Evolutionary conservation across 805 yeast species (phyloP), one percentile per base, ranked within the genome.

Genomic region (Starmerella lactis-condensi): DNA sequence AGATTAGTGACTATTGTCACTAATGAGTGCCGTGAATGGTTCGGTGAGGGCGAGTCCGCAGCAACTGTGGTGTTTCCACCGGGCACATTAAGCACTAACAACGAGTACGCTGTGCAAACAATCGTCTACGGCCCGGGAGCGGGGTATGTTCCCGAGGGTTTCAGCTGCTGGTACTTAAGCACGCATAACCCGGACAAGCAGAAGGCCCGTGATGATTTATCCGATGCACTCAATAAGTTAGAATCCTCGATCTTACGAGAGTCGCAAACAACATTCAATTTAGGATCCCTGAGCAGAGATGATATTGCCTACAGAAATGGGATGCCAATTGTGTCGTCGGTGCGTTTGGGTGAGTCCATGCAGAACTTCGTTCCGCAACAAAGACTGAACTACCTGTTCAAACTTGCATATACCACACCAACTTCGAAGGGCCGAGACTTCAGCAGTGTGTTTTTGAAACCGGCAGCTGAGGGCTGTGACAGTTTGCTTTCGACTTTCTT

Each of bases 11-110:
- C 85, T 8, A 68, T 81, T 26, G 95, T 83, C 15, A 73, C 75
- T 41, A 77, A 77, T 47, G 75, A 75, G 40, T 85, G 96, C 58
- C 66, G 64, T 31, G 92, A 82, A 57, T 85, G 96, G 96, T 76
- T 83, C 58, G 65, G 71, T 10, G 82, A 76, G 29, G 72, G 70
- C 30, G 96, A 85, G 57, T 64, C 71, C 27, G 74, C 85, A 1
- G 77, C 94, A 1, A 63, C 83, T 21, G 92, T 85, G 19, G 92
- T 82, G 1, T 85, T 89, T 62, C 96, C 98, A 13, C 83, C 93
- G 12, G 67, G 68, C 12, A 71, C 92, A 1, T 61, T 85, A 34
- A 65, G 73, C 14, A 53, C 63, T 3, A 61, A 60, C 30, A 85
- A 89, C 51, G 59, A 58, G 35, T 64, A 59, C 41, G 78, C 89